Conservation (phyloP, 73 alveolate species). For the Paramecium tetraurelia region DNA sequence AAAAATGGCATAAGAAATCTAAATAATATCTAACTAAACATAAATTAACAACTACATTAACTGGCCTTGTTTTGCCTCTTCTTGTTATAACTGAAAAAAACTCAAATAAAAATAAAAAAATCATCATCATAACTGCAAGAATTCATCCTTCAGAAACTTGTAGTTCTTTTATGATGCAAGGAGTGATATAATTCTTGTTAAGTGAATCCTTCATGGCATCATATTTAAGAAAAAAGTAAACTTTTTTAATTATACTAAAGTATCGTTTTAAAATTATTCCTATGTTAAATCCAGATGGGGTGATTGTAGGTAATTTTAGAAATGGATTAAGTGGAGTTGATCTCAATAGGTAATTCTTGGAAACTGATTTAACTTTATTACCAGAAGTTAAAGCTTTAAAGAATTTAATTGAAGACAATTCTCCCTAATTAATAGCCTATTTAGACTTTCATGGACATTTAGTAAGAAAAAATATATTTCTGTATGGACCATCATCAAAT, state of each 20-base stretch:
- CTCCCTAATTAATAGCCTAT: constrained; percentile 64
- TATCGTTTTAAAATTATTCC: constrained; percentile 48
- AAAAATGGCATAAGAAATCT: background rate
- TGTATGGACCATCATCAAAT: constrained; percentile 72
- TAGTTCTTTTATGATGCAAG: constrained; percentile 84
- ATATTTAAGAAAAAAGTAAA: constrained; percentile 1
- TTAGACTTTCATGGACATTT: constrained; percentile 80
- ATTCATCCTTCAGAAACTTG: constrained; percentile 95
- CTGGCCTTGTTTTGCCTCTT: constrained; percentile 51
- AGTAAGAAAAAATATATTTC: constrained; percentile 71
- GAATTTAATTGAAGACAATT: constrained; percentile 23
- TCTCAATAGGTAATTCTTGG: constrained; percentile 46
- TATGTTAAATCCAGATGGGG: constrained; percentile 59
- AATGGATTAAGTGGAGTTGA: constrained; percentile 59
- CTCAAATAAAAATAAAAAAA: constrained; percentile 62
- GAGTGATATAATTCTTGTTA: constrained; percentile 73
- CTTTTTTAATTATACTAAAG: background rate
- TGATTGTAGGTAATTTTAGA: constrained; percentile 57
- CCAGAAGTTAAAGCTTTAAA: constrained; percentile 60
- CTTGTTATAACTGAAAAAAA: constrained; percentile 52
- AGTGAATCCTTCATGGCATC: constrained; percentile 69
- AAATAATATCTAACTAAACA: background rate
- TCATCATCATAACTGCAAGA: constrained; percentile 79
- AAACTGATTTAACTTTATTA: constrained; percentile 29
- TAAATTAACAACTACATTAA: constrained; percentile 2